Percentiles rank a stretch among this genome's conserved stretches.
Conservation (phyloP, 2,329 filamentous ascomycete species). For the Mycogone perniciosa region DNA sequence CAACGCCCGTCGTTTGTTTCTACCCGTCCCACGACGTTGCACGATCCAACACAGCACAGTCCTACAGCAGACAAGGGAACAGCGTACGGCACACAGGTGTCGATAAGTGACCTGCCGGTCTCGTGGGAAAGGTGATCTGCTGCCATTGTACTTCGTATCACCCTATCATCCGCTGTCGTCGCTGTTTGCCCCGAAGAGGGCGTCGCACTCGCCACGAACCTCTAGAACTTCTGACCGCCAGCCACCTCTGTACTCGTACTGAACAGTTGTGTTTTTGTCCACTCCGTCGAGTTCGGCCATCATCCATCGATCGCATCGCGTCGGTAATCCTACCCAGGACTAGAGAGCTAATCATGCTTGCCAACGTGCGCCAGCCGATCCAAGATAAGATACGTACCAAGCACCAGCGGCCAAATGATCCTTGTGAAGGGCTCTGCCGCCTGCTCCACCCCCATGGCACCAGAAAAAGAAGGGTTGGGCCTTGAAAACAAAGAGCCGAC, state of each 20-base stretch:
- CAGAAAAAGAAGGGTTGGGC: not conserved
- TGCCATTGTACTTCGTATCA: not conserved
- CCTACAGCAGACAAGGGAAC: not conserved
- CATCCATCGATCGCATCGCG: not conserved
- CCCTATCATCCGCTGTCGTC: not conserved
- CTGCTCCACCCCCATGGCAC: slow-evolving; percentile 2
- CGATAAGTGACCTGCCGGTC: not conserved
- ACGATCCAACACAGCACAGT: not conserved
- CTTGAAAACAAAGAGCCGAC: not conserved
- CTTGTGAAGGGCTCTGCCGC: slow-evolving; percentile 1
- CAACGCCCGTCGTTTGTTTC: not conserved
- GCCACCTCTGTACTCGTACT: not conserved
- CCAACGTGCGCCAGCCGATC: not conserved
- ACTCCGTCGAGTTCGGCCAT: not conserved
- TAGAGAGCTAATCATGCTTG: not conserved
- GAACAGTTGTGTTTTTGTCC: not conserved
- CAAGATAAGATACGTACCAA: not conserved
- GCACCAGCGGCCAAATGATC: not conserved
- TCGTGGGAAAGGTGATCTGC: slow-evolving; percentile 3
- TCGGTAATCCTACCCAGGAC: too few species aligned
- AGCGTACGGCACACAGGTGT: not conserved
- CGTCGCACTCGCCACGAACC: slow-evolving; percentile 1
- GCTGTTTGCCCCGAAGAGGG: not conserved
- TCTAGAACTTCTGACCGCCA: not conserved
- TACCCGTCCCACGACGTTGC: not conserved